Base-by-base conservation (phyloP, 495 filamentous ascomycete species). In the Collariella sp. region DNA sequence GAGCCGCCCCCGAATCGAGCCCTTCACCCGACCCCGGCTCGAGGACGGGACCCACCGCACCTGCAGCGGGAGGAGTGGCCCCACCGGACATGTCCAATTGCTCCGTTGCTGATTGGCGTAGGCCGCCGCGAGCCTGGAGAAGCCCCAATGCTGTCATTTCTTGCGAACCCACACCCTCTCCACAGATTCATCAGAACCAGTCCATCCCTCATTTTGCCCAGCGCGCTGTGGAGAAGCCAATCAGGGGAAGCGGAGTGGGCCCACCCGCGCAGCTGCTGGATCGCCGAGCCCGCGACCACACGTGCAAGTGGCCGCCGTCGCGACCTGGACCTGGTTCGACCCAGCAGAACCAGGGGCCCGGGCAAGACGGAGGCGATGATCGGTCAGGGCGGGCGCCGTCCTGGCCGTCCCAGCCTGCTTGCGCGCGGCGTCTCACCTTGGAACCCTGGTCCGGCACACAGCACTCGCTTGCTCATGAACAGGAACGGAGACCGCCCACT, bases 21-120 rank as follows among this genome's bases (percentile, higher is more conserved):
- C 59, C 52, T 62, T 62, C 55, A 53, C 35, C 59, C 59, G 59
- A 58, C 55, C 59, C 59, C 55, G 48, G 59, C 42, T 52, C 38
- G n/a, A 42, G 43, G 19, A 44, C 51, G 59, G 50, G 46, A 45
- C 51, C 42, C 55, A 33, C 33, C 42, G 33, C 33, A 40, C 20
- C 4, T 52, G 48, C 48, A 41, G 35, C 29, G 4, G 7, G 13
- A 13, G 2, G 16, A 40, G 12, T 31, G 40, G 26, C 26, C 26
- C 26, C 26, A 31, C 40, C 35, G 10, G 24, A 38, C 19, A 29
- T 11, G 11, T 12, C 35, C 20, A 26, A 19, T 39, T 29, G 12
- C 47, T 40, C 9, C 0, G 9, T 1, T 23, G 15, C 16, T 48
- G 10, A 48, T 38, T 48, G 46, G 46, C 4, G 16, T 19, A 35